Base-by-base conservation (phyloP, 441 rosid species). In the Pelargonium myrrhifolium region DNA sequence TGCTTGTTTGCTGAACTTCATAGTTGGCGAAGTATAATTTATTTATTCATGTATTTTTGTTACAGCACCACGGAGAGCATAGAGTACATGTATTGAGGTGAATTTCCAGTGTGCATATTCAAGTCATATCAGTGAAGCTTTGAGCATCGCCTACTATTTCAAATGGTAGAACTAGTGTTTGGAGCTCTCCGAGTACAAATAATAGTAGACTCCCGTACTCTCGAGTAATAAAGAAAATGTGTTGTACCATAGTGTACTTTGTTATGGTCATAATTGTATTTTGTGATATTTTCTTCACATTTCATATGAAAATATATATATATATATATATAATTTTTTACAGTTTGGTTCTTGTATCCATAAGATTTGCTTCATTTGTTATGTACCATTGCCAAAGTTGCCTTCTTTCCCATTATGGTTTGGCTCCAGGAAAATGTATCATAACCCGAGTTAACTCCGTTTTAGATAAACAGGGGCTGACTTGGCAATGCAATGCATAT, bases 41-140 rank as follows among this genome's bases (percentile, higher is more conserved):
- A 31, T 42, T 10, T 20, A 0, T 21, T 1, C 9, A 0, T 1
- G 26, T 21, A 4, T 39, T 47, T 49, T 1, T 28, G 39, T 51
- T 24, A 22, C n/a, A 22, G 18, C 80, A 82, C 77, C 63, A 26
- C 66, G 67, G 20, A 62, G 42, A 68, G 62, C 26, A 24, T 24
- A 24, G 26, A 24, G 26, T 24, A 24, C 2, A 24, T 24, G 26
- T 24, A 24, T 24, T 24, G 26, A 2, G 26, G 26, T 24, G 9
- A 51, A 37, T 45, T 18, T 56, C 17, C 8, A 17, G 9, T 4
- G 5, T 28, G 9, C 17, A 59, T 72, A 39, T 69, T 68, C 26
- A 8, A 6, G 20, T 24, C 18, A 47, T 21, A 0, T 20, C 6
- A 61, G 62, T 45, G 53, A 60, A 6, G 66, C 55, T 65, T 58